Percentiles rank a stretch among this genome's conserved stretches.
These are phyloP conservation scores for Chalciporus piperatus DNA, from an alignment of 768 basidiomycete genomes.

Conservation along the genomic window DNA sequence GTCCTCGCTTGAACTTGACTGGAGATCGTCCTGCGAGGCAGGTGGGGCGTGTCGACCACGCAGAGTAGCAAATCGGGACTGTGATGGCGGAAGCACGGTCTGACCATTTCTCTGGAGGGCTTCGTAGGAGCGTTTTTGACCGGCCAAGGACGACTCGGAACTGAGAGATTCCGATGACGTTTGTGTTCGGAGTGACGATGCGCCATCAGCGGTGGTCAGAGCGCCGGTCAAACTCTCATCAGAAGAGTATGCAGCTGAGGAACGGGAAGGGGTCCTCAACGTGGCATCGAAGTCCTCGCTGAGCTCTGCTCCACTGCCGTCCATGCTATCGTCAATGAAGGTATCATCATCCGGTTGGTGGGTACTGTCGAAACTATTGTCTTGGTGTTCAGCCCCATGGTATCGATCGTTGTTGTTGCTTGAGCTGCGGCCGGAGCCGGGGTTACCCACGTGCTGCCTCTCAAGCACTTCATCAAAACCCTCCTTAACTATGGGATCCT, in stretches of 20 bases:
- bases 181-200: conserved; percentile 37
- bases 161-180: conserved; percentile 43
- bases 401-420: conserved; percentile 47
- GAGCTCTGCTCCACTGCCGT: conserved; percentile 24
- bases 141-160: conserved; percentile 36
- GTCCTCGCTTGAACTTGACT: conserved; percentile 23
- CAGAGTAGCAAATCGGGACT: conserved; percentile 25
- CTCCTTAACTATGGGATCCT: conserved; percentile 40
- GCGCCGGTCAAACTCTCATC: conserved; percentile 29
- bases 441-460: conserved; percentile 58
- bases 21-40: conserved; percentile 10
- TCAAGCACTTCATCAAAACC: conserved; percentile 73
- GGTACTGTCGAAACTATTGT: conserved; percentile 1
- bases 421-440: conserved; percentile 57
- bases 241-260: conserved; percentile 23
- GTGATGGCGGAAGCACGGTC: conserved; percentile 2
- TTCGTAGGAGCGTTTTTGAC: conserved; percentile 39
- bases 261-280: conserved; percentile 56
- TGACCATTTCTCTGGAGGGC: conserved; percentile 4
- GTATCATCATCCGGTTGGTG: conserved; percentile 19
- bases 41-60: conserved; percentile 18
- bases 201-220: conserved; percentile 38
- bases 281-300: conserved; percentile 61
- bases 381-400: conserved; percentile 39
- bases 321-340: conserved; percentile 24